phyloP scores from a whole-genome alignment of 345 rosid genomes.

The Acer saccharum region DNA sequence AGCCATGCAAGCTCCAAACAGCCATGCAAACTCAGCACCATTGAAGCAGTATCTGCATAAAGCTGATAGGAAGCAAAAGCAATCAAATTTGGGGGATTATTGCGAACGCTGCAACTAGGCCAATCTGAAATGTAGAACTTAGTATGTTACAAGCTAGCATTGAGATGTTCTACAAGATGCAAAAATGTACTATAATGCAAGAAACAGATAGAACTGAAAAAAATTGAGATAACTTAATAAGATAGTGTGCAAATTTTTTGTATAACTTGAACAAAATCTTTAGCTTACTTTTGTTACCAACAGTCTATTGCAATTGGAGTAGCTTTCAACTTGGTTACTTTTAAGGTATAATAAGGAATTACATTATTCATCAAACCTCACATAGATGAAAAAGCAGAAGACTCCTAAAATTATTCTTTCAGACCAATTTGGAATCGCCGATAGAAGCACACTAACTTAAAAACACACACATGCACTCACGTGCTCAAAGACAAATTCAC shows the following conservation, averaged over 20 bases:
- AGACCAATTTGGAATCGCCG: background rate
- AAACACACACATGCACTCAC: background rate
- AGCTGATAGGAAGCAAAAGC: slow-evolving; percentile 53
- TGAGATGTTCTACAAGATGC: background rate
- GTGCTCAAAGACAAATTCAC: too few relatives aligned
- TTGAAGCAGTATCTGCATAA: slow-evolving; percentile 45
- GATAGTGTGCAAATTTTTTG: background rate
- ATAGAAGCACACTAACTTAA: background rate
- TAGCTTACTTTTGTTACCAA: background rate
- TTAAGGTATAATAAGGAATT: background rate
- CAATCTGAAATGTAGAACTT: slow-evolving; percentile 39
- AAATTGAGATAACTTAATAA: background rate
- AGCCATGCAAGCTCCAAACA: slow-evolving; percentile 42
- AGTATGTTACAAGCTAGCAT: slow-evolving; percentile 1
- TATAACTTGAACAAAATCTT: background rate
- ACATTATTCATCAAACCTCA: background rate
- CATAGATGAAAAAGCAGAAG: background rate
- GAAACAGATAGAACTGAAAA: background rate
- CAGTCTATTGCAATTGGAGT: background rate
- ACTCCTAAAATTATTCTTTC: background rate
- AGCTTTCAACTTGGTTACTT: background rate
- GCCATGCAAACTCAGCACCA: slow-evolving; percentile 27
- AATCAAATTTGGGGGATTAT: slow-evolving; percentile 38
- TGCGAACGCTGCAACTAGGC: slow-evolving; percentile 48
- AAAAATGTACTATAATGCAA: background rate